Conservation (phyloP, 1,139 yeast species). For the Taiozyma onychis region DNA sequence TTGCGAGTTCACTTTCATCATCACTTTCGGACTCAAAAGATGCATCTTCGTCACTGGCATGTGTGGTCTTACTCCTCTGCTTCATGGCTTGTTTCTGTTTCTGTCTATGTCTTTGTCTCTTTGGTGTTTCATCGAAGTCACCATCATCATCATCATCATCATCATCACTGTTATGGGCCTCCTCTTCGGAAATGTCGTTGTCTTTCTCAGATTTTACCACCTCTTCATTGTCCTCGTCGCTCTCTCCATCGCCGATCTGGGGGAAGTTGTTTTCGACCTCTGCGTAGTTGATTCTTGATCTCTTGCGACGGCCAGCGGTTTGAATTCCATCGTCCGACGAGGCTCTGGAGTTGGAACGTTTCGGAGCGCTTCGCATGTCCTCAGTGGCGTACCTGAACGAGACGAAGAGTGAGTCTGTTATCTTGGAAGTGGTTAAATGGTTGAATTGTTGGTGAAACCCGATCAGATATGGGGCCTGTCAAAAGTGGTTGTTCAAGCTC, state of each 20-base stretch:
- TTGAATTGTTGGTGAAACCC: not conserved
- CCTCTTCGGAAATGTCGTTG: slow-evolving; percentile 1
- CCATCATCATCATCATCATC: slow-evolving; percentile 26
- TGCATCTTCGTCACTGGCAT: slow-evolving; percentile 20
- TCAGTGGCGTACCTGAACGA: slow-evolving; percentile 9
- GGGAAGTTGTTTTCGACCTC: slow-evolving; percentile 28
- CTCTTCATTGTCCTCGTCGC: slow-evolving; percentile 21
- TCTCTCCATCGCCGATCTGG: slow-evolving; percentile 24
- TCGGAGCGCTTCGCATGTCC: slow-evolving; percentile 12
- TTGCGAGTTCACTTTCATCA: slow-evolving; percentile 5
- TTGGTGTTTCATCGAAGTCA: slow-evolving; percentile 6
- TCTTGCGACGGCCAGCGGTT: slow-evolving; percentile 12
- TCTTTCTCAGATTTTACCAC: not conserved
- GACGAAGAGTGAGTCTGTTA: slow-evolving; percentile 4
- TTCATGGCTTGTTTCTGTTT: not conserved
- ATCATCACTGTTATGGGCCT: slow-evolving; percentile 26
- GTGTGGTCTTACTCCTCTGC: not conserved
- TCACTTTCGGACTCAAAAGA: slow-evolving; percentile 19
- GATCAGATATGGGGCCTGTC: not conserved
- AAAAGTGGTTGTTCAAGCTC: not conserved
- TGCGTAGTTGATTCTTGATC: slow-evolving; percentile 22
- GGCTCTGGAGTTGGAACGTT: slow-evolving; percentile 1
- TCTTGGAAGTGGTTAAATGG: slow-evolving; percentile 3
- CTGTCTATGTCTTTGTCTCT: slow-evolving; percentile 6
- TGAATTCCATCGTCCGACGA: slow-evolving; percentile 5